A percentile compares a stretch with the other conserved stretches of the same genome.
Evolutionary conservation across 257 asterid species (phyloP).

Genomic region (Solanum sparsipilum): DNA sequence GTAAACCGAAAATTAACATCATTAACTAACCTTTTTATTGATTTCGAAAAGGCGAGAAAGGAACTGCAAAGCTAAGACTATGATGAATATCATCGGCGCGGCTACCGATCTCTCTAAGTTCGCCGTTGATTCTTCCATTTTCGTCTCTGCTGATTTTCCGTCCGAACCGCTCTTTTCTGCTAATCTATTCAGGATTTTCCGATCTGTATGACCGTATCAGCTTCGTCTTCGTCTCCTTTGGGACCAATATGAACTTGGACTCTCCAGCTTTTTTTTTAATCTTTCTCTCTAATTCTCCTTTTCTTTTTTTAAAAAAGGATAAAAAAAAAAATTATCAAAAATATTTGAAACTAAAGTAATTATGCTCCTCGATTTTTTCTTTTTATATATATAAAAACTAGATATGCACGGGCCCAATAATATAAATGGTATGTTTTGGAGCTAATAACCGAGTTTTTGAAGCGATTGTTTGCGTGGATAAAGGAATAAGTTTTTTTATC

Average conservation of each 20-base stretch:
- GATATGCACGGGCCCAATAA: too few relatives aligned
- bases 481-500: too few relatives aligned
- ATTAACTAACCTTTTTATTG: constrained; percentile 35
- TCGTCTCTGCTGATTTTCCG: not conserved
- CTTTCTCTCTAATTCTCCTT: not conserved
- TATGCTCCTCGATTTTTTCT: not conserved
- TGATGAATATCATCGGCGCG: constrained; percentile 58
- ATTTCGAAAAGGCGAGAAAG: constrained; percentile 54
- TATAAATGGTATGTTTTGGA: too few relatives aligned
- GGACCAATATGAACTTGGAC: not conserved
- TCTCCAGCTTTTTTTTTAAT: not conserved
- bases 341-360: not conserved
- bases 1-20: not conserved
- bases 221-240: not conserved
- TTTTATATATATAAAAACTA: not conserved
- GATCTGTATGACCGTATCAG: not conserved
- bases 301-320: not conserved
- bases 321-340: not conserved
- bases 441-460: too few relatives aligned
- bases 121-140: constrained; percentile 47
- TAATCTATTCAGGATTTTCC: not conserved
- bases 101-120: constrained; percentile 51
- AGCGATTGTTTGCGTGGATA: too few relatives aligned
- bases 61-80: constrained; percentile 48
- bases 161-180: not conserved